Evolutionary conservation across 2,329 filamentous ascomycete genomes (phyloP), one percentile per base, ranked within the genome.

Genomic region (Verticillium klebahnii): DNA sequence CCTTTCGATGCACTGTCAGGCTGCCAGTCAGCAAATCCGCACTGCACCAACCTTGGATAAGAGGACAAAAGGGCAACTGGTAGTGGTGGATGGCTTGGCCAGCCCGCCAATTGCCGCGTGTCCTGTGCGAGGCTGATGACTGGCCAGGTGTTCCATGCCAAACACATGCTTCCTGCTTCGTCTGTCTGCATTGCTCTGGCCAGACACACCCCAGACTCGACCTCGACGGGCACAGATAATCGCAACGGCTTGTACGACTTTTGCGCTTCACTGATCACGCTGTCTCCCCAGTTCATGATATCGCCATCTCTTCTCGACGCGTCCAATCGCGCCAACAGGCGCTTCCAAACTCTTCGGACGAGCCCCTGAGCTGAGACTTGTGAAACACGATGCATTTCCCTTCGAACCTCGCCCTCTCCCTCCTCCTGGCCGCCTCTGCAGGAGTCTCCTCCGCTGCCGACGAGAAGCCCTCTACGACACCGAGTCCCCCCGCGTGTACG

Each of bases 401-500:
- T 59, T 60, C 25, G 23, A 57, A 68, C 19, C 62, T 61, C 58
- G 64, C 31, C 17, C 59, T 79, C 37, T 67, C 79, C 55, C 67
- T 77, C 31, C 67, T 79, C 56, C 68, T 78, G 40, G 73, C 72
- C 58, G 72, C 75, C 31, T 66, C 69, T 9, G 69, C 72, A 45
- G 62, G 58, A 67, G 54, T 64, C 58, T 61, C 69, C 45, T 25
- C 69, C 62, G 74, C 73, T 55, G 67, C 76, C 45, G 73, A 76
- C 25, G 69, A 76, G 58, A 67, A 73, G 4, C 70, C 78, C 34
- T 75, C 79, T 5, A 72, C 77, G 1, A 82, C 81, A 1, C 71
- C 78, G 1, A 76, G 75, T 32, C 74, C 73, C 9, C 80, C 80
- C 31, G 77, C 80, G 36, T 87, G 85, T 69, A 86, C 84, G 8